A percentile compares a stretch with the other conserved stretches of the same genome.
These are phyloP conservation scores for Phlyctochytrium bullatum DNA, from an alignment of 192 early-diverging fungal genomes.

Conservation along the genomic window DNA sequence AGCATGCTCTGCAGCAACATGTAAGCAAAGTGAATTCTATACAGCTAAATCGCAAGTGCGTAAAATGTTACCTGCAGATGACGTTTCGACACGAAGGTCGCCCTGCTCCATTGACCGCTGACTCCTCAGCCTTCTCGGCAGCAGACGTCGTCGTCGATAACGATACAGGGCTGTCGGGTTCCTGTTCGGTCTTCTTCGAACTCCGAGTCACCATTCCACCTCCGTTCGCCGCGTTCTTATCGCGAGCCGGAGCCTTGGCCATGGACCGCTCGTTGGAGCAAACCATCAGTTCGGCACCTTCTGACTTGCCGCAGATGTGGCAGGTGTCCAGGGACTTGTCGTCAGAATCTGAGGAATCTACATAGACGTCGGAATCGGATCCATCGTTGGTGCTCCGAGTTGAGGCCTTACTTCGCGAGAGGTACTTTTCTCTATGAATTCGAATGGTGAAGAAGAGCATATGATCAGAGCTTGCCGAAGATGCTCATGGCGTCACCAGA, in stretches of 20 bases:
- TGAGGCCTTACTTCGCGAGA: not conserved
- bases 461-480: no score
- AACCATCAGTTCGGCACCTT: not conserved
- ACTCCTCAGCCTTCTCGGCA: not conserved
- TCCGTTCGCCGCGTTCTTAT: not conserved
- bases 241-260: not conserved
- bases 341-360: not conserved
- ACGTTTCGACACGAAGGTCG: not conserved
- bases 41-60: not conserved
- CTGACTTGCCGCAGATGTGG: not conserved
- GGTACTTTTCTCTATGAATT: slow-evolving; percentile 6
- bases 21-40: not conserved
- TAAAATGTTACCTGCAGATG: not conserved
- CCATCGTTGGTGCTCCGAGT: not conserved
- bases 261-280: slow-evolving; percentile 6
- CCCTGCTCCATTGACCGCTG: not conserved
- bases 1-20: not conserved
- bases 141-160: not conserved
- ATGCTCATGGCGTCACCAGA: no score
- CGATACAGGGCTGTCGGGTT: no score
- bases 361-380: not conserved
- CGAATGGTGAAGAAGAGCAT: no score
- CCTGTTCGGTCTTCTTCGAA: not conserved
- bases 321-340: not conserved
- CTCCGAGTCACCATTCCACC: not conserved